Base-by-base conservation (phyloP, 1,284 basidiomycete genomes). In the Moesziomyces antarcticus region DNA sequence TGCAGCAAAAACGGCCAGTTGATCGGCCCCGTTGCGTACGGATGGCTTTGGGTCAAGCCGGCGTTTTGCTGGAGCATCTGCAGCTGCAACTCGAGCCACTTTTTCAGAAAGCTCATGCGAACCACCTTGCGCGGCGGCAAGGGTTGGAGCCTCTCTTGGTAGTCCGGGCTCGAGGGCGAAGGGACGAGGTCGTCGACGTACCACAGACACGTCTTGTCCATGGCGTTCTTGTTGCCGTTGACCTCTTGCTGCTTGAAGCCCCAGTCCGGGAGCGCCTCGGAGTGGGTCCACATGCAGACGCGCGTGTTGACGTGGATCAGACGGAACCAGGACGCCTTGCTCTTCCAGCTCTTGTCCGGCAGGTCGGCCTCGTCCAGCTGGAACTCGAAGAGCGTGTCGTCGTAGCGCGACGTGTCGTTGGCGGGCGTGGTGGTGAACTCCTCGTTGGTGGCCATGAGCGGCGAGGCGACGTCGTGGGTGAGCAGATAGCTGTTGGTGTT, bases 21-120 rank as follows among this genome's bases (percentile, higher is more conserved):
- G 85, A 97, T 91, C 1, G 97, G 95, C 14, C 88, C 88, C 63
- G 92, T 93, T 1, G 95, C 94, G 83, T 99, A 99, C 42, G 97
- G 97, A 84, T 99, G 97, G 13, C 91, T 92, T 20, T 93, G 91
- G 22, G 94, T 97, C 58, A 99, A 87, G 18, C 94, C 95, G 13
- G 94, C 93, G 82, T 99, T 99, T 86, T 99, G 96, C 84, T 97
- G 93, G 68, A 98, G 87, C 97, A 99, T 99, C 61, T 95, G 87
- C 46, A 95, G 85, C 82, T 99, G 97, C 43, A 99, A 87, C 85
- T 99, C 96, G 47, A 88, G 88, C 82, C 94, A 99, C 86, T 99
- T 99, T 84, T 89, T 91, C 88, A 99, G 91, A 85, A 99, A 99
- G 84, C 89, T 92, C 87, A 94, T 89, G 60, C 87, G 87, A 85